These are phyloP conservation scores for Pseudogymnoascus sp. DNA, from an alignment of 2,329 filamentous ascomycete genomes.

Conservation along the genomic window DNA sequence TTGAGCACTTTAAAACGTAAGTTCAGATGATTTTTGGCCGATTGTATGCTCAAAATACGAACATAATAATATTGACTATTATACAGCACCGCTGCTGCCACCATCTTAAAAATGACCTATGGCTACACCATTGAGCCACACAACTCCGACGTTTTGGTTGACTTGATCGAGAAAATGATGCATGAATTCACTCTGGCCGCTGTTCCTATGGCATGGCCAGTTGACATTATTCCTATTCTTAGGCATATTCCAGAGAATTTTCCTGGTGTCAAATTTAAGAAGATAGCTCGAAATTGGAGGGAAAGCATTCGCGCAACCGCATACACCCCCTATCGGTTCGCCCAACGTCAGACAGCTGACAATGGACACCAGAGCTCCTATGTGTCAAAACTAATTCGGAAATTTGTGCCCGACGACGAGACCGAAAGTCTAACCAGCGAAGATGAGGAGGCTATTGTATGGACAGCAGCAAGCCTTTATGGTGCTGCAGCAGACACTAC, in stretches of 20 bases:
- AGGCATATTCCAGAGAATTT: constrained; percentile 15
- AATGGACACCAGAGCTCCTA: constrained; percentile 11
- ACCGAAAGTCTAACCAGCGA: background rate
- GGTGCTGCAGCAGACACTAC: constrained; percentile 16
- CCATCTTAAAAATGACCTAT: constrained; percentile 15
- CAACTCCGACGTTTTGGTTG: constrained; percentile 13
- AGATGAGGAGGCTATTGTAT: constrained; percentile 15
- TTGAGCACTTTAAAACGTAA: constrained; percentile 20
- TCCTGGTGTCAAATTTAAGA: constrained; percentile 15
- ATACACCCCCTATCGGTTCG: constrained; percentile 15
- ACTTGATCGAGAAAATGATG: constrained; percentile 16
- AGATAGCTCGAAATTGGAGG: constrained; percentile 15
- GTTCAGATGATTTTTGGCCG: background rate
- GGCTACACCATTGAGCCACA: constrained; percentile 15
- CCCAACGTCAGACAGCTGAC: constrained; percentile 12
- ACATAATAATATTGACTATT: background rate
- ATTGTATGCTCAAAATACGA: background rate
- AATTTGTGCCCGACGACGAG: background rate
- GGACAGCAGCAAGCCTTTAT: constrained; percentile 12
- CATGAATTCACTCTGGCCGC: constrained; percentile 16
- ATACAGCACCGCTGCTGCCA: constrained; percentile 14
- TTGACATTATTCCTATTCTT: constrained; percentile 14
- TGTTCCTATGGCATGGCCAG: constrained; percentile 13
- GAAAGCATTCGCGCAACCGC: constrained; percentile 12
- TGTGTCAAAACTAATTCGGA: constrained; percentile 15